A percentile compares a stretch with the other conserved stretches of the same genome.
phyloP scores from a whole-genome alignment of 139 green algal genomes.

The Trebouxia sp. region DNA sequence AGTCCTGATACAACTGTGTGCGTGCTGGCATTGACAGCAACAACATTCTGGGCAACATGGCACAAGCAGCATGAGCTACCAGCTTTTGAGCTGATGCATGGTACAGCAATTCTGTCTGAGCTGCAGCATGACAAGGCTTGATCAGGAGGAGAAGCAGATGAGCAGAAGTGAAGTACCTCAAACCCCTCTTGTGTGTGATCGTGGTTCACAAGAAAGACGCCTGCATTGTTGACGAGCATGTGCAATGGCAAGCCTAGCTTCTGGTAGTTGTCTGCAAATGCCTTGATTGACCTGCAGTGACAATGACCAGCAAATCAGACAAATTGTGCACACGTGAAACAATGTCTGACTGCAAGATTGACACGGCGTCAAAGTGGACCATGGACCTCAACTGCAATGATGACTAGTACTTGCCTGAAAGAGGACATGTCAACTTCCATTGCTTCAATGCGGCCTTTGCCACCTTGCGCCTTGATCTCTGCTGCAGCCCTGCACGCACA shows the following conservation, averaged over 20 bases:
- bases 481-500: neutral
- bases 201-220: constrained; percentile 37
- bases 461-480: constrained; percentile 27
- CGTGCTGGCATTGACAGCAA: no score
- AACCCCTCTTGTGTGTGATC: constrained; percentile 39
- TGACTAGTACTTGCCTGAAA: constrained; percentile 10
- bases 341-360: no score
- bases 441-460: constrained; percentile 24
- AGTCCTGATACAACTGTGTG: neutral
- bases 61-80: neutral
- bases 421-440: constrained; percentile 32
- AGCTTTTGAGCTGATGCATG: no score
- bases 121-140: no score
- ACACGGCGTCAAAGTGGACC: no score
- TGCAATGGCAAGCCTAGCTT: constrained; percentile 40
- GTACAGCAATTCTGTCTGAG: no score
- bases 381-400: no score
- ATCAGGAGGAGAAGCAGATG: no score
- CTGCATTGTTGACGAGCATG: constrained; percentile 49
- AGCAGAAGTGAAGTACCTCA: no score
- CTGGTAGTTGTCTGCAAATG: constrained; percentile 37
- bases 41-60: no score
- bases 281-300: constrained; percentile 38
- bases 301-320: neutral
- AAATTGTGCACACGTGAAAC: no score